Conservation (phyloP, 2,329 filamentous ascomycete species). For the Penicillium sp. region DNA sequence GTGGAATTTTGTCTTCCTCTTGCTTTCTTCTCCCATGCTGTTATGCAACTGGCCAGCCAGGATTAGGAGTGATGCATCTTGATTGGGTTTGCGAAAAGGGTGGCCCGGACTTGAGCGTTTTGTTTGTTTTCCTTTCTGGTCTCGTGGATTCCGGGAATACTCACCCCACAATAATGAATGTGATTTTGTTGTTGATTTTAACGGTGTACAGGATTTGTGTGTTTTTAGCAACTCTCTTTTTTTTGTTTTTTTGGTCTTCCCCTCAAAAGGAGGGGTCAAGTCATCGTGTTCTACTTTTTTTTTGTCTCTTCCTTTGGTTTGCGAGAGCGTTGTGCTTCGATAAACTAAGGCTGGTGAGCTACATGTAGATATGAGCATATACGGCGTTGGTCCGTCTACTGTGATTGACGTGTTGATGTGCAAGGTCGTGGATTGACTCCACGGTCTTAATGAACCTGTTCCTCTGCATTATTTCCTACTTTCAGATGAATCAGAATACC, state of each 20-base stretch:
- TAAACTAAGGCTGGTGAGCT: conserved; percentile 36
- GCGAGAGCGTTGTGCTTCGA: conserved; percentile 32
- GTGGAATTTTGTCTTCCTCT: conserved; percentile 15
- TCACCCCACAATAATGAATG: conserved; percentile 15
- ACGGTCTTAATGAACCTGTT: conserved; percentile 27
- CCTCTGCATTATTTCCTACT: conserved; percentile 6
- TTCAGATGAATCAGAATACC: conserved; percentile 5
- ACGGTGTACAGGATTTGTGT: conserved; percentile 19
- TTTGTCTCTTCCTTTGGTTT: conserved; percentile 23
- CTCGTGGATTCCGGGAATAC: conserved; percentile 24
- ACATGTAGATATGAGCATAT: conserved; percentile 45
- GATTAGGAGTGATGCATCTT: conserved; percentile 27
- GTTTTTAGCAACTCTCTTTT: conserved; percentile 18
- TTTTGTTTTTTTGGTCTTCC: conserved; percentile 18
- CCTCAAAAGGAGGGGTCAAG: conserved; percentile 20
- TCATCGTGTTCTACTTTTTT: conserved; percentile 27
- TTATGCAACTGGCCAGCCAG: conserved; percentile 22
- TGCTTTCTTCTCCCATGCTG: conserved; percentile 13
- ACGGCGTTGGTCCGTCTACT: conserved; percentile 33
- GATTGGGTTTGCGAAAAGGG: conserved; percentile 29
- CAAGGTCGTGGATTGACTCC: conserved; percentile 21
- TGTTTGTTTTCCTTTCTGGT: conserved; percentile 14
- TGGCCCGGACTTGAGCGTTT: conserved; percentile 26
- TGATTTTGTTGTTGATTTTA: conserved; percentile 13
- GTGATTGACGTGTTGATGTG: conserved; percentile 25